A percentile compares a stretch with the other conserved stretches of the same genome.
These are phyloP conservation scores for Calonectria montana DNA, from an alignment of 2,329 filamentous ascomycete genomes.

Conservation along the genomic window DNA sequence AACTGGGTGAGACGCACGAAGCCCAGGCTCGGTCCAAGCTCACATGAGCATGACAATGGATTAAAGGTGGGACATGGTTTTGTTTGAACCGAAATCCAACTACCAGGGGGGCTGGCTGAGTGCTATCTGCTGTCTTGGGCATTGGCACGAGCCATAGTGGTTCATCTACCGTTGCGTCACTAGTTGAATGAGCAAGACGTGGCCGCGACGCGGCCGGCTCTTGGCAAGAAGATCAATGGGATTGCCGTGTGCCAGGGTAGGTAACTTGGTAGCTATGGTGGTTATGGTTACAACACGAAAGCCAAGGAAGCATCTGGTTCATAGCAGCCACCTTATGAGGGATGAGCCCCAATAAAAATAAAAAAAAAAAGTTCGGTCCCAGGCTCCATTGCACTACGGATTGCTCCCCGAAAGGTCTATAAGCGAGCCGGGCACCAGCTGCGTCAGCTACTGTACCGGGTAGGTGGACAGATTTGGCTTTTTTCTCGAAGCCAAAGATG, in stretches of 20 bases:
- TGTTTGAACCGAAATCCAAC: neutral
- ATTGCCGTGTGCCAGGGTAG: neutral
- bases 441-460: neutral
- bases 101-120: neutral
- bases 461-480: neutral
- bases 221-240: neutral
- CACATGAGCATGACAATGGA: constrained; percentile 4
- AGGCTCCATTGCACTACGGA: neutral
- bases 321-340: neutral
- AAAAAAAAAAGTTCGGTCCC: neutral
- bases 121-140: neutral
- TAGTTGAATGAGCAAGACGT: constrained; percentile 2
- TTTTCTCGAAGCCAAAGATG: constrained; percentile 1
- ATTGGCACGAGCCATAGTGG: neutral
- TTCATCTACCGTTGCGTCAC: neutral
- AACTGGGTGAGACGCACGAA: constrained; percentile 7
- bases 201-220: neutral
- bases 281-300: no score
- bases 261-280: neutral
- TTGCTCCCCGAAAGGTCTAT: neutral
- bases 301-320: no score
- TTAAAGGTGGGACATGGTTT: neutral
- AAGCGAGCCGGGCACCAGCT: neutral
- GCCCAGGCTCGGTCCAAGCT: neutral
- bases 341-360: neutral